These are phyloP conservation scores for Begonia fuchsioides DNA, from an alignment of 306 rosid species.

Conservation along the genomic window DNA sequence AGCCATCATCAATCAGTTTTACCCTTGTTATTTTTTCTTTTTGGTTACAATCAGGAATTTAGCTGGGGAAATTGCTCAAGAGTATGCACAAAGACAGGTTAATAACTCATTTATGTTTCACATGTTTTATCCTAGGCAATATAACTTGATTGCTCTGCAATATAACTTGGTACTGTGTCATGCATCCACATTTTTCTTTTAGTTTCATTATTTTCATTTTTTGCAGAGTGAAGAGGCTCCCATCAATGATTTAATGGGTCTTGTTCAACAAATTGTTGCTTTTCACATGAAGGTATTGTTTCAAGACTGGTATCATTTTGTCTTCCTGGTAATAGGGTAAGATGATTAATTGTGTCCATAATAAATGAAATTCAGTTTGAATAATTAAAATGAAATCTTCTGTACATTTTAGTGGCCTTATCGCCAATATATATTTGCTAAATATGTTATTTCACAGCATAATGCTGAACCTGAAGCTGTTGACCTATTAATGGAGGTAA, in stretches of 20 bases:
- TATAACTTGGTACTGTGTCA: no score
- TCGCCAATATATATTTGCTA: slow-evolving; percentile 7
- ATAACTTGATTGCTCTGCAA: not conserved
- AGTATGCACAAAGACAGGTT: slow-evolving; percentile 76
- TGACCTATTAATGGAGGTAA: slow-evolving; percentile 97
- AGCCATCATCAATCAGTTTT: not conserved
- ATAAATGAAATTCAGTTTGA: not conserved
- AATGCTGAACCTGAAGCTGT: slow-evolving; percentile 99
- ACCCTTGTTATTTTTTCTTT: not conserved
- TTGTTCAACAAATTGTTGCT: slow-evolving; percentile 81
- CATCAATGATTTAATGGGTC: slow-evolving; percentile 74
- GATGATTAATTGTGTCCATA: not conserved
- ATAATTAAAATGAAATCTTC: no score
- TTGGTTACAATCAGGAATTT: slow-evolving; percentile 47
- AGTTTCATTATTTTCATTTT: slow-evolving; percentile 2
- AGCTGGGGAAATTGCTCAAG: slow-evolving; percentile 96
- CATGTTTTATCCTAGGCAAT: not conserved
- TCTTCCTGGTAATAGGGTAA: not conserved
- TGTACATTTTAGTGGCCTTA: no score
- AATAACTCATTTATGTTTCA: not conserved
- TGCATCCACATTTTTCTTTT: no score
- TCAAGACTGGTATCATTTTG: not conserved
- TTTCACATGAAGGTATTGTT: slow-evolving; percentile 67
- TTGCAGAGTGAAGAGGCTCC: slow-evolving; percentile 68
- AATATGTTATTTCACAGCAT: slow-evolving; percentile 49